Percentiles rank a stretch among this genome's conserved stretches.
phyloP scores from a whole-genome alignment of 352 stramenopile species.

The Phytophthora sojae region DNA sequence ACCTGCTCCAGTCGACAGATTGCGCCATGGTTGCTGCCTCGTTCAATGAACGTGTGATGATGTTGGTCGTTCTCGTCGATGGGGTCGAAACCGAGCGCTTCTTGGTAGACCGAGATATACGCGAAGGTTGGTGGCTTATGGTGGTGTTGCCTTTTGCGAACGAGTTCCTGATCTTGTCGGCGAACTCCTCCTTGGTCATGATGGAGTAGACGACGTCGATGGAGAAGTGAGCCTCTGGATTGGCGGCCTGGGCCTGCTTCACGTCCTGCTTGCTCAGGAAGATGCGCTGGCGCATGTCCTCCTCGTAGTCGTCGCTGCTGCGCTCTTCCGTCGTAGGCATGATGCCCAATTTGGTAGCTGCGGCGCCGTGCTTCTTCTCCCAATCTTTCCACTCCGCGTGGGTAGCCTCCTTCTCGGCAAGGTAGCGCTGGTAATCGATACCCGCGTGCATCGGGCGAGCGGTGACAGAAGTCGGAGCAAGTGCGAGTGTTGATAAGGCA shows the following conservation, averaged over 20 bases:
- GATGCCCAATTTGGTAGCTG: conserved; percentile 8
- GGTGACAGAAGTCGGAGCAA: conserved; percentile 2
- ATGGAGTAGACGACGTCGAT: conserved; percentile 42
- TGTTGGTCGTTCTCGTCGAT: background rate
- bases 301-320: conserved; percentile 31
- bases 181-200: conserved; percentile 50
- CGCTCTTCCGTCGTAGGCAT: conserved; percentile 27
- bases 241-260: conserved; percentile 19
- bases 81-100: too few species aligned
- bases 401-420: conserved; percentile 33
- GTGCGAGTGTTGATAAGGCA: background rate
- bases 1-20: conserved; percentile 37
- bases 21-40: conserved; percentile 7
- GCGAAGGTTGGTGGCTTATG: background rate
- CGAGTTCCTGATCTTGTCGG: conserved; percentile 31
- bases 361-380: background rate
- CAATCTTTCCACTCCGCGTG: conserved; percentile 23
- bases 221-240: conserved; percentile 46
- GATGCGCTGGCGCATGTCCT: conserved; percentile 41
- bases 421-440: conserved; percentile 46
- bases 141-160: conserved; percentile 24
- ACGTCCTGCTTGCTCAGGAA: too few species aligned
- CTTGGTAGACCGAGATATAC: background rate
- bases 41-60: background rate
- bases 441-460: conserved; percentile 35